A percentile compares a stretch with the other conserved stretches of the same genome.
Conservation (phyloP, 1,139 yeast genomes). For the Magnusiomyces paraingens region DNA sequence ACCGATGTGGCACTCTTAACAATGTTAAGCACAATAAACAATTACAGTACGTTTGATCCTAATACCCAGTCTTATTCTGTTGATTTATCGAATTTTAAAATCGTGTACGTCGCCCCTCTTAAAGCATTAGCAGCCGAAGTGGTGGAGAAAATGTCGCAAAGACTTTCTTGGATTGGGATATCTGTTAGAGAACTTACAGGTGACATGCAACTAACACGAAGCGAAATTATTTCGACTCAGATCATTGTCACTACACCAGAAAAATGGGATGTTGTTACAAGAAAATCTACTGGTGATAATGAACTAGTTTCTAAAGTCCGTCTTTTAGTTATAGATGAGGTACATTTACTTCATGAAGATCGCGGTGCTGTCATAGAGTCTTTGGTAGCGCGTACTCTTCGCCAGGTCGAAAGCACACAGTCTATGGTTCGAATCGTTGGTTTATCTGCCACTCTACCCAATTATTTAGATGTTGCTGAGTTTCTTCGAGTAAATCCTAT, state of each 20-base stretch:
- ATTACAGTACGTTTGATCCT: constrained; percentile 44
- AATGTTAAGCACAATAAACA: constrained; percentile 73
- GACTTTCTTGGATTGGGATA: constrained; percentile 79
- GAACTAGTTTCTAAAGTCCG: constrained; percentile 82
- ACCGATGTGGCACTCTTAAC: constrained; percentile 93
- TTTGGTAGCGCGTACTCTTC: constrained; percentile 84
- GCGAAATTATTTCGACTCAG: constrained; percentile 80
- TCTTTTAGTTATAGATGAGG: constrained; percentile 87
- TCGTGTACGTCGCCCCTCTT: constrained; percentile 91
- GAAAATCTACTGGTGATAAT: constrained; percentile 80
- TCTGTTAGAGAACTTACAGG: constrained; percentile 89
- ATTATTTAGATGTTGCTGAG: constrained; percentile 90
- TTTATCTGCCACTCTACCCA: constrained; percentile 92
- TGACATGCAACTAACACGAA: constrained; percentile 87
- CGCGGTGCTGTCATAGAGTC: constrained; percentile 98
- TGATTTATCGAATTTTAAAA: constrained; percentile 76
- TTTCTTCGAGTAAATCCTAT: constrained; percentile 86
- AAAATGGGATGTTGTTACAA: constrained; percentile 97
- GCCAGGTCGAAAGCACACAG: constrained; percentile 92
- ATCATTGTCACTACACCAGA: constrained; percentile 95
- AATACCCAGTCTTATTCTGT: constrained; percentile 55
- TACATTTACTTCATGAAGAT: constrained; percentile 92
- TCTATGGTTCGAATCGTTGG: constrained; percentile 96
- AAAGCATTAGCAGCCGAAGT: constrained; percentile 97
- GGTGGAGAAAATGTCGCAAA: constrained; percentile 77